Conservation (phyloP, 2,329 filamentous ascomycete species). For the Sporothrix humicola region DNA sequence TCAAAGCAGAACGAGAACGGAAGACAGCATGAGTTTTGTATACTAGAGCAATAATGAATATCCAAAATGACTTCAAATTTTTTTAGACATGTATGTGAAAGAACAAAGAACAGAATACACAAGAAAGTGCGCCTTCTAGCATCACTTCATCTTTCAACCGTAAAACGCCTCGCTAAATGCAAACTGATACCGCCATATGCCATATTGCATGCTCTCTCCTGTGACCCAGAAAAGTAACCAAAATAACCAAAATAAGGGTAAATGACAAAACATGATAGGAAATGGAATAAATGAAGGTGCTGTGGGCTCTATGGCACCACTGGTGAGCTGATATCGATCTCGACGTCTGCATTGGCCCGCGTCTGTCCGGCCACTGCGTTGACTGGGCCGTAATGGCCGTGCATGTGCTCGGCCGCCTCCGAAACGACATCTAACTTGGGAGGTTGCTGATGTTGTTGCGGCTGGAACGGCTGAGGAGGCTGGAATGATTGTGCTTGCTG, state of each 20-base stretch:
- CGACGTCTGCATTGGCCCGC: constrained; percentile 39
- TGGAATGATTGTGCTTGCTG: constrained; percentile 1
- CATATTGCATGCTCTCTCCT: not conserved
- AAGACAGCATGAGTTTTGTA: not conserved
- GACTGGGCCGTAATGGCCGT: constrained; percentile 55
- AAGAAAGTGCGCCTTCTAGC: not conserved
- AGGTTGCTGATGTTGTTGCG: not conserved
- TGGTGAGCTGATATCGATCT: constrained; percentile 34
- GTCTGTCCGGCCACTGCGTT: constrained; percentile 52
- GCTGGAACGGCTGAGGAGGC: constrained; percentile 9
- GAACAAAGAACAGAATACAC: too few relatives aligned
- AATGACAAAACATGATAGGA: not conserved
- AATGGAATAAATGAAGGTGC: too few relatives aligned
- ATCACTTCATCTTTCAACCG: not conserved
- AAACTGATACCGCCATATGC: not conserved
- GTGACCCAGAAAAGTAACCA: not conserved
- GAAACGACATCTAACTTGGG: constrained; percentile 47
- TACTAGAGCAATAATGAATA: not conserved
- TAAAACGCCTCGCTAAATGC: constrained; percentile 20
- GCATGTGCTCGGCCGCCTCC: constrained; percentile 51
- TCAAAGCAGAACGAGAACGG: too few relatives aligned
- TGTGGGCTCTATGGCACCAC: constrained; percentile 11
- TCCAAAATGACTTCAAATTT: not conserved
- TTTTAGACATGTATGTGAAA: not conserved
- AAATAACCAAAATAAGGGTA: not conserved